phyloP scores from a whole-genome alignment of 169 alveolate species.

The Miamiensis avidus region DNA sequence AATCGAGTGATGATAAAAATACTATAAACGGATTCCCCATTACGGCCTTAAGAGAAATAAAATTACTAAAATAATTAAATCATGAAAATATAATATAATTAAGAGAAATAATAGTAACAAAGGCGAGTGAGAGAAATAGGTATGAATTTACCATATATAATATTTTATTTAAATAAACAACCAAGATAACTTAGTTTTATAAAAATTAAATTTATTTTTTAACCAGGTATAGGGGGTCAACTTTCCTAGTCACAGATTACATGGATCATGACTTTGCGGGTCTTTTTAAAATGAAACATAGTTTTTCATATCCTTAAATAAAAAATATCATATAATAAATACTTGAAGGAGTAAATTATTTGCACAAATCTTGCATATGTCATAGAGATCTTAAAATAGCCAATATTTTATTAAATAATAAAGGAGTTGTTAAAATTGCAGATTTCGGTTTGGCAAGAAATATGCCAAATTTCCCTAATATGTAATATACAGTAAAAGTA shows the following conservation, averaged over 20 bases:
- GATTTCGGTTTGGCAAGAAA: slow-evolving; percentile 96
- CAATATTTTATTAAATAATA: slow-evolving; percentile 79
- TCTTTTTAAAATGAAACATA: slow-evolving; percentile 50
- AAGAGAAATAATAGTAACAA: slow-evolving; percentile 80
- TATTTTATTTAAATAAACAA: too few relatives aligned
- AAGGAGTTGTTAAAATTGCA: slow-evolving; percentile 94
- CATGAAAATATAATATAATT: slow-evolving; percentile 80
- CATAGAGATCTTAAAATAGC: slow-evolving; percentile 66
- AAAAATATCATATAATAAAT: slow-evolving; percentile 74
- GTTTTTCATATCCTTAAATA: slow-evolving; percentile 56
- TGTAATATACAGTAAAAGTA: slow-evolving; percentile 90
- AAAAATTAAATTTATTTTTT: too few relatives aligned
- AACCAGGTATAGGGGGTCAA: slow-evolving; percentile 48
- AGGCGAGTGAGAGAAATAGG: slow-evolving; percentile 58
- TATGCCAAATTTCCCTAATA: slow-evolving; percentile 66
- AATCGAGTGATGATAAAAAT: slow-evolving; percentile 40
- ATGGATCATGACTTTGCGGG: slow-evolving; percentile 89
- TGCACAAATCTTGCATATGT: slow-evolving; percentile 48
- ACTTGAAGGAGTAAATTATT: slow-evolving; percentile 74
- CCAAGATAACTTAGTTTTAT: not conserved
- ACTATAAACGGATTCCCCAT: slow-evolving; percentile 88
- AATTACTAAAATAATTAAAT: slow-evolving; percentile 69
- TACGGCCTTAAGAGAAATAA: slow-evolving; percentile 87
- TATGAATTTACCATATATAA: not conserved
- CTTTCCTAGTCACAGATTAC: slow-evolving; percentile 83